Conservation (phyloP, 1,284 basidiomycete genomes). For the Tylopilus sp. region DNA sequence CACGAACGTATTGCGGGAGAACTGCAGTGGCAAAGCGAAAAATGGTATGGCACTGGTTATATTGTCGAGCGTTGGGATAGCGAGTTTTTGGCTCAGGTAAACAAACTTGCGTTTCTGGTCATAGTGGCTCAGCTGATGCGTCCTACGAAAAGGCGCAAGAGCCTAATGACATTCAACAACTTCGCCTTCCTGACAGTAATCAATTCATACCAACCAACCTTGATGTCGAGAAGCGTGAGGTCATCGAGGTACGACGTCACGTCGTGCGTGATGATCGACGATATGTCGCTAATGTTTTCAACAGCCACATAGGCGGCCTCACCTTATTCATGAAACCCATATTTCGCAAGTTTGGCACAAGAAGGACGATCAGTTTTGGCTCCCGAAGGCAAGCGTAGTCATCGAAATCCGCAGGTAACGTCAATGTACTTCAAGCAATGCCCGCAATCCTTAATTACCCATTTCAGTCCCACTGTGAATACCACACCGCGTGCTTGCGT, state of each 20-base stretch:
- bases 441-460: constrained; percentile 6
- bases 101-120: constrained; percentile 8
- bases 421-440: neutral
- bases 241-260: constrained; percentile 48
- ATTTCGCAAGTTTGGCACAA: constrained; percentile 88
- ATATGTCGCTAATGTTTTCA: constrained; percentile 2
- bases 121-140: constrained; percentile 4
- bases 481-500: constrained; percentile 55
- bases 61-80: constrained; percentile 64
- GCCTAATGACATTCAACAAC: constrained; percentile 60
- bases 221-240: constrained; percentile 71
- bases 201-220: constrained; percentile 89
- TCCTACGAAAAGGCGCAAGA: constrained; percentile 48
- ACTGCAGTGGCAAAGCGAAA: constrained; percentile 65
- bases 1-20: constrained; percentile 50
- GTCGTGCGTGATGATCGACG: neutral
- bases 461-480: constrained; percentile 50
- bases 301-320: constrained; percentile 71
- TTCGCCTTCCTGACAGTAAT: constrained; percentile 83
- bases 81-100: constrained; percentile 61
- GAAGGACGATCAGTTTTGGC: constrained; percentile 94
- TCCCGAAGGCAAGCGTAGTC: constrained; percentile 79
- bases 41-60: constrained; percentile 87
- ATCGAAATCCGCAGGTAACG: constrained; percentile 68
- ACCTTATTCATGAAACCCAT: constrained; percentile 69